phyloP scores from a whole-genome alignment of 2,329 filamentous ascomycete genomes.

The Lachnellula subtilissima region DNA sequence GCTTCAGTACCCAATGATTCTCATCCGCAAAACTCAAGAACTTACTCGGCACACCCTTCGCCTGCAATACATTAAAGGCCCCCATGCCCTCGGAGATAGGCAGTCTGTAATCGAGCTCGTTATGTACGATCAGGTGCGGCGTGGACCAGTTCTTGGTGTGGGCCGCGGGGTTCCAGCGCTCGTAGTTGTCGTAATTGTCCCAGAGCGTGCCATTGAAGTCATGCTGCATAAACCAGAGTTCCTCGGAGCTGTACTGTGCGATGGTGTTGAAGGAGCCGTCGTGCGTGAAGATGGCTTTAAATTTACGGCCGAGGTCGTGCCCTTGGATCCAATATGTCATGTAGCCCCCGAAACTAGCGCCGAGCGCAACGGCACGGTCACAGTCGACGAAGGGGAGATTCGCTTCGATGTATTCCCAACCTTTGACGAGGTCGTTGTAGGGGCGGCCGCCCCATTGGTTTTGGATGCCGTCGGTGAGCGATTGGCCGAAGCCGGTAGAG shows the following conservation, averaged over 20 bases:
- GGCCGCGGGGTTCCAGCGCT: slow-evolving; percentile 62
- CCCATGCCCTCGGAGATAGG: slow-evolving; percentile 72
- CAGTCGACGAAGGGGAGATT: slow-evolving; percentile 64
- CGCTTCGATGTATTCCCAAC: slow-evolving; percentile 65
- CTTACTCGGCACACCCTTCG: slow-evolving; percentile 53
- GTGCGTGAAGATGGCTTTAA: slow-evolving; percentile 60
- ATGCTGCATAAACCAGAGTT: slow-evolving; percentile 63
- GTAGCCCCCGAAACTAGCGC: slow-evolving; percentile 68
- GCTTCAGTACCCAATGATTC: slow-evolving; percentile 76
- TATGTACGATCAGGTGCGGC: slow-evolving; percentile 83
- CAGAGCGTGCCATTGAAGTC: slow-evolving; percentile 59
- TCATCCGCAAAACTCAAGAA: slow-evolving; percentile 64
- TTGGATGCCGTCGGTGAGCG: slow-evolving; percentile 52
- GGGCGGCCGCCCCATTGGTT: slow-evolving; percentile 51
- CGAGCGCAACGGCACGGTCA: slow-evolving; percentile 61
- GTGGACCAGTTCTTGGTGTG: slow-evolving; percentile 70
- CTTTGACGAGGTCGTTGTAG: slow-evolving; percentile 73
- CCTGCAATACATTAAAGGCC: slow-evolving; percentile 53
- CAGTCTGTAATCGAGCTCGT: slow-evolving; percentile 79
- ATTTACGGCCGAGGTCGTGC: slow-evolving; percentile 70
- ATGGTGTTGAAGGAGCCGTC: slow-evolving; percentile 19
- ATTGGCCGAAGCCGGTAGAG: slow-evolving; percentile 73
- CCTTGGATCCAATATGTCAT: slow-evolving; percentile 91
- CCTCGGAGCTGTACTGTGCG: slow-evolving; percentile 55
- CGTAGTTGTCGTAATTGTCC: slow-evolving; percentile 57